Evolutionary conservation across 441 rosid species (phyloP), one percentile per base, ranked within the genome.

Genomic region (Adansonia grandidieri): DNA sequence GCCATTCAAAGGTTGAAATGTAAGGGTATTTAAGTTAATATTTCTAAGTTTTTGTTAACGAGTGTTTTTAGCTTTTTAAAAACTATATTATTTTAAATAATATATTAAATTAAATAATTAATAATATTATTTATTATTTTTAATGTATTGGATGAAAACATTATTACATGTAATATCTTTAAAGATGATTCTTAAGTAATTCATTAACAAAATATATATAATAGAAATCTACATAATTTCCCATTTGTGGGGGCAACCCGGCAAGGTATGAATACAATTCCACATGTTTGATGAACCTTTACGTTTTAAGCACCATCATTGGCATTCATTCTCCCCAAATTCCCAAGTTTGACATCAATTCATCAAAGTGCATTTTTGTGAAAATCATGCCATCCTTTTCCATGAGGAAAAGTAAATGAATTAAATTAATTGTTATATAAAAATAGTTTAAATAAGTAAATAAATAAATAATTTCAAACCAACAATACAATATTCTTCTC

Each of bases 381-480:
- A 64, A 64, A 24, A 22, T 61, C 37, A 61, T 24, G 65, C 4
- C 42, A 62, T 62, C 28, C 66, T 62, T 40, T 10, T 66, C 51
- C 28, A 66, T 3, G 22, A 32, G 47, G 13, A 64, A 64, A 61
- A 64, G 19, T 63, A 15, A 37, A 45, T 64, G 48, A 47, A 63
- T 63, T 63, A 37, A 63, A 37, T 60, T 63, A 63, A 28, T 63
- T 64, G 37, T 61, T n/a, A 56, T 17, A n/a, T 50, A 14, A 50
- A 50, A 8, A 10, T 48, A 48, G 14, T 51, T 51, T 2, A 24
- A 3, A 51, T 51, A 51, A 51, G 4, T 14, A 13, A 1, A 6
- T 58, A 19, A 19, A 19, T 58, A 24, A 65, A 37, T 4, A 64
- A 37, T 63, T 63, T 63, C n/a, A 63, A 63, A 15, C 28, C 28